A percentile compares a stretch with the other conserved stretches of the same genome.
phyloP scores from a whole-genome alignment of 441 rosid genomes.

The Croton laevigatus region DNA sequence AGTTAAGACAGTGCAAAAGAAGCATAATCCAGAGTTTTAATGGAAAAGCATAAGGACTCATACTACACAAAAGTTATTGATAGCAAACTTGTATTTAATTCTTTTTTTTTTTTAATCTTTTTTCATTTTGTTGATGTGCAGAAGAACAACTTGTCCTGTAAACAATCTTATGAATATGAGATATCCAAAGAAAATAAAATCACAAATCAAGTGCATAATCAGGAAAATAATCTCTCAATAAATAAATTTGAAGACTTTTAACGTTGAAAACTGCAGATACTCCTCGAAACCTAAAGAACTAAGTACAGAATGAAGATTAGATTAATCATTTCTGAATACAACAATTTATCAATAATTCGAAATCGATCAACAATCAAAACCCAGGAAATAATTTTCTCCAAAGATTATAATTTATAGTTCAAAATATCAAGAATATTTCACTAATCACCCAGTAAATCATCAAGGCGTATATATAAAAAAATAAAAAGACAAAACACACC shows the following conservation, averaged over 20 bases:
- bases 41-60: neutral
- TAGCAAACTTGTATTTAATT: neutral
- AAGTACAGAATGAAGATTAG: neutral
- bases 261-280: neutral
- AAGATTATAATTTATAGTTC: neutral
- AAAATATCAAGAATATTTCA: neutral
- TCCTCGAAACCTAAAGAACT: neutral
- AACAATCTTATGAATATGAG: neutral
- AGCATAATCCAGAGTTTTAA: neutral
- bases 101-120: neutral
- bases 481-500: neutral
- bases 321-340: neutral
- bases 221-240: neutral
- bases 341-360: neutral
- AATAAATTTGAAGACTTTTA: neutral
- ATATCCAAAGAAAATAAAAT: neutral
- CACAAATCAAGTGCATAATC: neutral
- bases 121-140: neutral
- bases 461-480: neutral
- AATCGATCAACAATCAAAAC: neutral
- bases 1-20: neutral
- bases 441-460: neutral
- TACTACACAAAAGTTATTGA: neutral
- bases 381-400: neutral
- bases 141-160: neutral